These are phyloP conservation scores for Pseudogymnoascus sp. DNA, from an alignment of 2,329 filamentous ascomycete genomes.

Conservation along the genomic window DNA sequence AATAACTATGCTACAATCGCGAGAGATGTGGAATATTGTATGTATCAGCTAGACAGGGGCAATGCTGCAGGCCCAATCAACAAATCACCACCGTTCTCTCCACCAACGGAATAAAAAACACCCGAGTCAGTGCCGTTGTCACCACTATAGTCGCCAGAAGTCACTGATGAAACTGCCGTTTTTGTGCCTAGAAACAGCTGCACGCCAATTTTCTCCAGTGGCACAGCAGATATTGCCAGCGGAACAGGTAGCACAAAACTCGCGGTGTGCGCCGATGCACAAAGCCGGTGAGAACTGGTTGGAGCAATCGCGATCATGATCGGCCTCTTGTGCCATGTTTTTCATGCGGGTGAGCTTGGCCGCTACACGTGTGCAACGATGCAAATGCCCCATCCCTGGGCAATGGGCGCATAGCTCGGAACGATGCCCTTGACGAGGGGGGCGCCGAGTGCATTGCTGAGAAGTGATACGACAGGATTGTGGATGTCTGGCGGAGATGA, in stretches of 20 bases:
- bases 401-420: not conserved
- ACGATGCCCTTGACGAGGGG: not conserved
- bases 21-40: not conserved
- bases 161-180: not conserved
- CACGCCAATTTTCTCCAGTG: not conserved
- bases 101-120: not conserved
- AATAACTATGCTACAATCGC: not conserved
- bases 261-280: not conserved
- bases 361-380: not conserved
- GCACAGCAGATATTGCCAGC: constrained; percentile 2
- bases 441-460: not conserved
- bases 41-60: constrained; percentile 1
- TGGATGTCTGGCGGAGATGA: not conserved
- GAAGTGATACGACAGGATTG: not conserved
- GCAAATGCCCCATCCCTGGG: not conserved
- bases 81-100: not conserved
- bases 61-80: not conserved
- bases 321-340: not conserved
- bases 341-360: not conserved
- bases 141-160: not conserved
- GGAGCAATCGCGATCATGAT: constrained; percentile 3
- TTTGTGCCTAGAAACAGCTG: not conserved
- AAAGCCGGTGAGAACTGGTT: not conserved
- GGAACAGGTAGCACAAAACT: not conserved
- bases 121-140: not conserved